Conservation (phyloP, 208 protist species). For the Trypanosoma conorhini region DNA sequence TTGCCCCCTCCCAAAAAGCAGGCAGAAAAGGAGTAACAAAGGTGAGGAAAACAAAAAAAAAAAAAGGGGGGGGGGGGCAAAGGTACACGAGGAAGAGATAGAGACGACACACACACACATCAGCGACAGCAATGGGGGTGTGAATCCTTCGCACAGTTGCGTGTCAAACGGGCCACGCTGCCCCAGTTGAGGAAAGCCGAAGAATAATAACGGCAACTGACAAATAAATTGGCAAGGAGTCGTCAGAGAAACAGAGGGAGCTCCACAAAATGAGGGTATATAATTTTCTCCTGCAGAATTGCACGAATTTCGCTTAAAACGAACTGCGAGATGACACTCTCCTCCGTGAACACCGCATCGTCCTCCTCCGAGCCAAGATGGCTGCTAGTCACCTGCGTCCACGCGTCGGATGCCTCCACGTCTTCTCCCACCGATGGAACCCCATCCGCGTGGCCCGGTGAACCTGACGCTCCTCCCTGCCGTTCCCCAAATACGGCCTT, state of each 20-base stretch:
- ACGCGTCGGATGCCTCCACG: slow-evolving; percentile 24
- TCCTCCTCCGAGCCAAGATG: slow-evolving; percentile 35
- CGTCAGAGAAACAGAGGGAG: slow-evolving; percentile 37
- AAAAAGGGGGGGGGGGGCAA: not conserved
- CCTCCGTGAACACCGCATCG: slow-evolving; percentile 60
- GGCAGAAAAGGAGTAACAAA: too few relatives aligned
- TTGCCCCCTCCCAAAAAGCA: too few relatives aligned
- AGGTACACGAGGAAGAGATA: not conserved
- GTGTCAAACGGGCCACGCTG: not conserved
- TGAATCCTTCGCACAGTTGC: not conserved
- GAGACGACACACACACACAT: too few relatives aligned
- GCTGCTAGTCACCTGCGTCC: slow-evolving; percentile 33
- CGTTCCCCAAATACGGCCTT: slow-evolving; percentile 56
- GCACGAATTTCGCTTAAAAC: slow-evolving; percentile 66
- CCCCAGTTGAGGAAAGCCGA: not conserved
- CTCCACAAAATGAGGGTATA: slow-evolving; percentile 71
- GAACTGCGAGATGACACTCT: slow-evolving; percentile 67
- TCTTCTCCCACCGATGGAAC: slow-evolving; percentile 14
- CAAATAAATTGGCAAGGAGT: slow-evolving; percentile 6
- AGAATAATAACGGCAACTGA: not conserved
- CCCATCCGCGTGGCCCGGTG: slow-evolving; percentile 3
- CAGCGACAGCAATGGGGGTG: not conserved
- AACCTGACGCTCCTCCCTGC: not conserved
- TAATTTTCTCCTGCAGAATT: slow-evolving; percentile 62
- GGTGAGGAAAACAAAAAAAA: slow-evolving; percentile 7